These are phyloP conservation scores for Trichaptum fuscoviolaceum DNA, from an alignment of 768 basidiomycete genomes.

Conservation along the genomic window DNA sequence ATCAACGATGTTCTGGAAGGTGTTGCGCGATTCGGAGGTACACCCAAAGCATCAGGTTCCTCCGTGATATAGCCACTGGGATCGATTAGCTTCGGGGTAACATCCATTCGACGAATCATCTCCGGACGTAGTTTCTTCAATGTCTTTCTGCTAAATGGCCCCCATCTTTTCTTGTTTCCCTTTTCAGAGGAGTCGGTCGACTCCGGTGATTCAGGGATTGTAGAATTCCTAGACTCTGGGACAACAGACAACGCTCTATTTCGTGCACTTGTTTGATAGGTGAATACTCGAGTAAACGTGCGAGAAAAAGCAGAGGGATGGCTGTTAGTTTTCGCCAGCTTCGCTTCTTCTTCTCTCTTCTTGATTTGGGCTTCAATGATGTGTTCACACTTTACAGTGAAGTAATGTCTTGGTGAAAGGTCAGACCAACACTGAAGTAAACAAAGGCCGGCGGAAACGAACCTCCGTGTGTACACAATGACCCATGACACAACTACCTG, in stretches of 20 bases:
- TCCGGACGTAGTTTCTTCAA: constrained; percentile 45
- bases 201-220: constrained; percentile 2
- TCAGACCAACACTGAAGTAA: constrained; percentile 2
- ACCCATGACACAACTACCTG: constrained; percentile 79
- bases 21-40: neutral
- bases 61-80: constrained; percentile 69
- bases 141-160: neutral
- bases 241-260: neutral
- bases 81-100: constrained; percentile 61
- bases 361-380: constrained; percentile 41
- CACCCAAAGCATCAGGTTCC: constrained; percentile 15
- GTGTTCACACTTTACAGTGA: constrained; percentile 61
- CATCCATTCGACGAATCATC: constrained; percentile 75
- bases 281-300: constrained; percentile 9
- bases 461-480: constrained; percentile 77
- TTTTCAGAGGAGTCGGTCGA: neutral
- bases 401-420: constrained; percentile 47
- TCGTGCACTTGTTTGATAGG: neutral
- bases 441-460: constrained; percentile 16
- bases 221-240: neutral
- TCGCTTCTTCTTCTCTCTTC: constrained; percentile 7
- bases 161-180: constrained; percentile 6
- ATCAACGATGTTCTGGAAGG: neutral
- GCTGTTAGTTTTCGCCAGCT: neutral
- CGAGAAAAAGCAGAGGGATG: constrained; percentile 6